Evolutionary conservation across 495 filamentous ascomycete genomes (phyloP).

Genomic region (Penicillium psychrofluorescens): DNA sequence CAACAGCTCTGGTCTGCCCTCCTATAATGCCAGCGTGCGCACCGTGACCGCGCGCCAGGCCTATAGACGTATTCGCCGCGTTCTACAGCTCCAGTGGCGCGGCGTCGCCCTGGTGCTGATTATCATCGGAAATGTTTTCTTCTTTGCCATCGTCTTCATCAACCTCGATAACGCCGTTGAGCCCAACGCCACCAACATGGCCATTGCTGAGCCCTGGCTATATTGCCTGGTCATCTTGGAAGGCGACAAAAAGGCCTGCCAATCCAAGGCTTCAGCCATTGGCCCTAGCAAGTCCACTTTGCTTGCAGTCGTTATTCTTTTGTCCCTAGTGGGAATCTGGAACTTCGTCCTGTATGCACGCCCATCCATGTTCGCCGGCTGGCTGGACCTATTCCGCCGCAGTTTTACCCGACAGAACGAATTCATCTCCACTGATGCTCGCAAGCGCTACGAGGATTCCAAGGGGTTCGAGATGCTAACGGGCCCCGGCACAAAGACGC

Average conservation of each 20-base stretch:
- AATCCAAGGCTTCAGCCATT: slow-evolving; percentile 39
- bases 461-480: slow-evolving; percentile 80
- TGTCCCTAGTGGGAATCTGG: slow-evolving; percentile 84
- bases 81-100: slow-evolving; percentile 91
- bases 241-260: slow-evolving; percentile 61
- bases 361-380: slow-evolving; percentile 74
- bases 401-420: slow-evolving; percentile 47
- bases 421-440: slow-evolving; percentile 83
- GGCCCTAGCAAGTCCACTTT: slow-evolving; percentile 67
- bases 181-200: slow-evolving; percentile 43
- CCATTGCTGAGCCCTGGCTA: slow-evolving; percentile 58
- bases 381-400: slow-evolving; percentile 58
- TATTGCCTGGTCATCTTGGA: slow-evolving; percentile 54
- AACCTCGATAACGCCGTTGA: slow-evolving; percentile 66
- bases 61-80: slow-evolving; percentile 74
- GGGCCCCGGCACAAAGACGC: slow-evolving; percentile 32
- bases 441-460: slow-evolving; percentile 52
- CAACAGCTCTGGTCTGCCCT: slow-evolving; percentile 65
- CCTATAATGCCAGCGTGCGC: slow-evolving; percentile 70
- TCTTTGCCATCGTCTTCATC: slow-evolving; percentile 86
- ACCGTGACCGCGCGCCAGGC: slow-evolving; percentile 83
- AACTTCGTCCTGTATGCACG: slow-evolving; percentile 73
- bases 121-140: slow-evolving; percentile 82
- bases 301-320: slow-evolving; percentile 70
- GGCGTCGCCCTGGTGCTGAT: slow-evolving; percentile 80